Base-by-base conservation (phyloP, 192 early-diverging fungal genomes). In the Coemansia interrupta region DNA sequence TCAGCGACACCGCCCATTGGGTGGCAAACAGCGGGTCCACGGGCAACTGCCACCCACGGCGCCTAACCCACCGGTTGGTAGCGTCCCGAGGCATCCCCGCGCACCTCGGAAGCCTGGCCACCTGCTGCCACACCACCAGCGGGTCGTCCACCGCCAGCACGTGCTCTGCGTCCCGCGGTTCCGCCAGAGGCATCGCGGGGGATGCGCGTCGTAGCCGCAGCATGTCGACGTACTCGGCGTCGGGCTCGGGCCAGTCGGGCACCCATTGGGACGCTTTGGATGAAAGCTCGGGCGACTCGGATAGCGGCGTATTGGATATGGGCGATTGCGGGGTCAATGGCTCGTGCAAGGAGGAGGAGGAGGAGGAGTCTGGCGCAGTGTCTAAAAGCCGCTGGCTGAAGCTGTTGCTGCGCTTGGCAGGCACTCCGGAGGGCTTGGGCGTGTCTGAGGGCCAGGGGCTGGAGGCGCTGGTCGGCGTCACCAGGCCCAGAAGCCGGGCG, bases 211-310 rank as follows among this genome's bases (percentile, higher is more conserved):
- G 71, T 23, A 60, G 48, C 56, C 62, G 45, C 48, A 69, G 53
- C 0, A 47, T 32, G 41, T 51, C 63, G 0, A 69, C 66, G 18
- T 68, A 66, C 32, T 64, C 62, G n/a, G 47, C 52, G 23, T 65
- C 66, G 14, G 70, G 70, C 36, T 72, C 66, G 0, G 70, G 76
- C 70, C 70, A 69, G 45, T 72, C 70, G 17, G 70, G 66, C 13
- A 42, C 54, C 70, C 70, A 72, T 24, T 45, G 18, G 2, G 66
- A 60, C n/a, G 52, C n/a, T 11, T 7, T 53, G 14, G 44, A 4
- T 22, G 15, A 5, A 3, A 23, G 5, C n/a, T n/a, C n/a, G 58
- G 40, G 12, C 28, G 0, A 14, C 15, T 26, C 10, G 47, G 32
- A 36, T n/a, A 15, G 18, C 19, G 14, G 22, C 23, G 22, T 49